Evolutionary conservation across 495 filamentous ascomycete species (phyloP), one percentile per base, ranked within the genome.

Genomic region (Tirmania nivea): DNA sequence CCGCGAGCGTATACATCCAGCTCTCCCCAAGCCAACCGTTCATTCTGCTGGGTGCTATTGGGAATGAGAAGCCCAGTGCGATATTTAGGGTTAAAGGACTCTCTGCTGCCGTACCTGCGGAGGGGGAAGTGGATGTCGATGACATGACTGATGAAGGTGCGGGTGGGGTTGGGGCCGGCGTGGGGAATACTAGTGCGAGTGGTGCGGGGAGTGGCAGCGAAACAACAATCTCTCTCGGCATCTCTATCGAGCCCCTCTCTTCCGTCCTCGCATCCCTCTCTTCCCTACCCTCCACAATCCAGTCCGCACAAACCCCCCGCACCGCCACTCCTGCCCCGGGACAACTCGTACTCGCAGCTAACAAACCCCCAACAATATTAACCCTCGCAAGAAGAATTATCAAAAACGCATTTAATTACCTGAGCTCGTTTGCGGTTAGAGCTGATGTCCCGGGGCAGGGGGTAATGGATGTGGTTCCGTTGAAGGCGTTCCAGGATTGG

Each of bases 401-500:
- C 58, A 79, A 80, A 57, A 93, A 94, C 65, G 88, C 87, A n/a
- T 99, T 94, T 61, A 94, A 96, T 67, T 96, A 93, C 65, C 70
- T 99, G 48, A 79, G 88, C 20, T 83, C 87, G 60, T 96, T 93
- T 72, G 81, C 81, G 48, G 73, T 71, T 49, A 31, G 7, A 31
- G 25, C 25, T 31, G 68, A 65, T 61, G 66, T 67, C 10, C 57
- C 60, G 16, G 72, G 69, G 36, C 83, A 76, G 10, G 74, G 81
- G 50, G 25, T 31, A 31, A 3, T 31, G 25, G 89, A 95, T 64
- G 78, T 92, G 11, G 83, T 99, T 20, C 86, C 92, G 35, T 63
- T 99, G 53, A 84, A 80, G 69, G 82, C 80, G 11, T 96, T 99
- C 67, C 79, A 83, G 64, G 87, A 94, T 52, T 99, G 92, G 90